Conservation (phyloP, 129 eudicot genomes). For the Erigeron canadensis region DNA sequence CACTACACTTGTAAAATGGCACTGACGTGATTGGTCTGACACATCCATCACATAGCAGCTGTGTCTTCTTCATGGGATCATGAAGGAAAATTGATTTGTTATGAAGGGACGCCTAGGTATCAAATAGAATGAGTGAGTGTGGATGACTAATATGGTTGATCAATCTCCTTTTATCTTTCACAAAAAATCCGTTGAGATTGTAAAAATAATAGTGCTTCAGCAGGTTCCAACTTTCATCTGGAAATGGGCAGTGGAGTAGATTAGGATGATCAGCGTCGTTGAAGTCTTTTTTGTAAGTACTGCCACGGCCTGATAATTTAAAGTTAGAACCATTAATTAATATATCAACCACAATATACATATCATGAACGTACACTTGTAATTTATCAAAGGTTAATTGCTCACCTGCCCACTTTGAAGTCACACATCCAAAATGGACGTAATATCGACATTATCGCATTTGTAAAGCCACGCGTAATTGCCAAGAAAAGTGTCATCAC, state of each 20-base stretch:
- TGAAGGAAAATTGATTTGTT: background rate
- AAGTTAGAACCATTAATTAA: background rate
- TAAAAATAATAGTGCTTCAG: background rate
- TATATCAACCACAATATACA: background rate
- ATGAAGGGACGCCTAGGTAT: background rate
- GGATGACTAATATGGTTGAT: background rate
- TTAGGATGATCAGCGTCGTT: background rate
- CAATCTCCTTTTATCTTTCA: background rate
- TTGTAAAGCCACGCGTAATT: background rate
- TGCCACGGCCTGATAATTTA: background rate
- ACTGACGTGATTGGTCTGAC: background rate
- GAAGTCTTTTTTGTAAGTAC: background rate
- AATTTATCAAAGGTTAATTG: background rate
- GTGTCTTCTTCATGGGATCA: background rate
- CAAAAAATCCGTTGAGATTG: background rate
- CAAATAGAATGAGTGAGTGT: background rate
- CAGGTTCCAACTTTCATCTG: slow-evolving; percentile 17
- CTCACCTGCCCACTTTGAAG: background rate
- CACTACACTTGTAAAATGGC: background rate
- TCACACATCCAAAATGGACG: background rate
- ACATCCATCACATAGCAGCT: background rate
- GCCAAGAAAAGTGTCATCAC: background rate
- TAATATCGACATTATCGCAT: slow-evolving; percentile 2
- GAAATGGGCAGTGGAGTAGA: slow-evolving; percentile 10
- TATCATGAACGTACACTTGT: background rate